phyloP scores from a whole-genome alignment of 306 rosid species.

The Canavalia gladiata region DNA sequence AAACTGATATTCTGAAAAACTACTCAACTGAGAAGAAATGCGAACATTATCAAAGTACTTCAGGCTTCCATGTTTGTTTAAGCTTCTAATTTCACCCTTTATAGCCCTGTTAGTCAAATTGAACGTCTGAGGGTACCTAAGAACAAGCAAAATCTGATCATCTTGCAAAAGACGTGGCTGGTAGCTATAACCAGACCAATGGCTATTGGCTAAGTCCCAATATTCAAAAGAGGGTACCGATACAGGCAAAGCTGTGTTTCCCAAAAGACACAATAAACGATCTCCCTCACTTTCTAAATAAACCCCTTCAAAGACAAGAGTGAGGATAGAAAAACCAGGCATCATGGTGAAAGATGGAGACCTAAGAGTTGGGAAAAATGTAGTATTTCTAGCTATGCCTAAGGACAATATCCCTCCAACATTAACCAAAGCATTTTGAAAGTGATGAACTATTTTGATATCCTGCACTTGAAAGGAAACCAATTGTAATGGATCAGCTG shows the following conservation, averaged over 20 bases:
- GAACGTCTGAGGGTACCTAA: conserved; percentile 35
- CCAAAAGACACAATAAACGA: conserved; percentile 30
- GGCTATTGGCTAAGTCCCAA: conserved; percentile 25
- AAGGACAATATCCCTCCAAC: conserved; percentile 36
- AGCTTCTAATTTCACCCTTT: conserved; percentile 41
- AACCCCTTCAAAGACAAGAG: conserved; percentile 31
- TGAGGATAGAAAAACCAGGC: conserved; percentile 41
- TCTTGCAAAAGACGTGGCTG: conserved; percentile 36
- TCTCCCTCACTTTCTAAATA: conserved; percentile 39
- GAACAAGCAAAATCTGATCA: conserved; percentile 41
- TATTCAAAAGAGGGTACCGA: not conserved
- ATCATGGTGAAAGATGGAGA: conserved; percentile 33
- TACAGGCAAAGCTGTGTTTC: conserved; percentile 27
- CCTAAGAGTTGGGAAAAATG: not conserved
- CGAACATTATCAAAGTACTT: conserved; percentile 26
- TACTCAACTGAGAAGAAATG: conserved; percentile 38
- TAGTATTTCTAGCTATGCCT: conserved; percentile 18
- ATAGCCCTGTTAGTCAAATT: conserved; percentile 38
- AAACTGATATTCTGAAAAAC: conserved; percentile 16
- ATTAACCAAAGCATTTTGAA: conserved; percentile 24
- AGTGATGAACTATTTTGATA: conserved; percentile 12
- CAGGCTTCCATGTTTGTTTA: conserved; percentile 24
- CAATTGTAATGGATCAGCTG: conserved; percentile 18
- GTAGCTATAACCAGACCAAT: conserved; percentile 4
- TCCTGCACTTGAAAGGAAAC: conserved; percentile 36